Conservation (phyloP, 108 stramenopile species). For the Nannochloropsis granulata region DNA sequence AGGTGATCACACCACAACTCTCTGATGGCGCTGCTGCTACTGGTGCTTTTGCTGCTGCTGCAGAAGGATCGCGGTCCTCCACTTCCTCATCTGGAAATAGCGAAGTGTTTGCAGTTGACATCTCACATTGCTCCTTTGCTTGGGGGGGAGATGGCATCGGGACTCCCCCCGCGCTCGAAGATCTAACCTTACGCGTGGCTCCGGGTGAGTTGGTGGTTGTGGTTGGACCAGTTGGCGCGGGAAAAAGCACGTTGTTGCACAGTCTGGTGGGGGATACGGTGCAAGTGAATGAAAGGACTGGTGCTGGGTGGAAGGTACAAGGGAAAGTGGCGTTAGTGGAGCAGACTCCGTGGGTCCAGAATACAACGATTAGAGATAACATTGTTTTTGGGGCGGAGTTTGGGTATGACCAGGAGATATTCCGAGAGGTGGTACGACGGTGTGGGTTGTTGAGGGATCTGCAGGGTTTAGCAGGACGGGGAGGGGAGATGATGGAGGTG, state of each 20-base stretch:
- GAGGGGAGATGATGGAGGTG: neutral
- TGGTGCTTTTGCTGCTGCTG: neutral
- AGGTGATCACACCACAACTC: neutral
- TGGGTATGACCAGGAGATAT: neutral
- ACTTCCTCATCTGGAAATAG: neutral
- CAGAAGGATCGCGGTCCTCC: too few relatives aligned
- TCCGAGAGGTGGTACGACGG: neutral
- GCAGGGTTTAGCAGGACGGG: neutral
- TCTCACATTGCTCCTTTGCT: neutral
- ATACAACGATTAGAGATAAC: neutral
- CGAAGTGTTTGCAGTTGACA: neutral
- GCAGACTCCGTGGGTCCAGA: neutral
- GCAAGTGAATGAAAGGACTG: neutral
- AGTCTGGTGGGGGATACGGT: neutral
- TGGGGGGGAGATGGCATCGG: neutral
- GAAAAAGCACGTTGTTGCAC: neutral
- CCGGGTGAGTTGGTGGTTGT: neutral
- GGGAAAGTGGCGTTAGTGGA: neutral
- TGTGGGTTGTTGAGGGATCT: neutral
- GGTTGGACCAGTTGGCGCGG: neutral
- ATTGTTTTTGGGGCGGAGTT: neutral
- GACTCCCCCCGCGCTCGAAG: neutral
- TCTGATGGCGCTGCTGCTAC: neutral
- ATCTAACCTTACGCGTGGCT: neutral
- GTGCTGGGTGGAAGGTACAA: neutral